Evolutionary conservation across 352 stramenopile genomes (phyloP).

Genomic region (Globisporangium alternatum): DNA sequence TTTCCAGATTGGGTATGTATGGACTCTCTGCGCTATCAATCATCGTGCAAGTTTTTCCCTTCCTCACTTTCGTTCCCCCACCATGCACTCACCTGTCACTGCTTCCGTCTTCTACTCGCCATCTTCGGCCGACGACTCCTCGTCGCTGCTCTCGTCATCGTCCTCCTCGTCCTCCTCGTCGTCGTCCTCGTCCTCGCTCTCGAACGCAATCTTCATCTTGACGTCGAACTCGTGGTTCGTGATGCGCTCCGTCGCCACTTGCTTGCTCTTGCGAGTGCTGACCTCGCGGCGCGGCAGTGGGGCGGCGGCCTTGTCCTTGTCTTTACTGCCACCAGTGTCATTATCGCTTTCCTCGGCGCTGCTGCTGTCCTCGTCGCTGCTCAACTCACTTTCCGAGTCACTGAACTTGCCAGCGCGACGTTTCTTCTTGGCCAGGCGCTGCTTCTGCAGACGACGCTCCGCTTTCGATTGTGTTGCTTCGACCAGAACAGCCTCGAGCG

Average conservation of each 20-base stretch:
- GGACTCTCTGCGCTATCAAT: no score
- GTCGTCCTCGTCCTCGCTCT: conserved; percentile 31
- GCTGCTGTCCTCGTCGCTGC: conserved; percentile 18
- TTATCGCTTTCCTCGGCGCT: conserved; percentile 11
- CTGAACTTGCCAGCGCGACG: conserved; percentile 19
- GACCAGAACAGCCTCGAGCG: conserved; percentile 34
- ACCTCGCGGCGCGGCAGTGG: conserved; percentile 29
- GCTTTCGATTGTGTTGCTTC: conserved; percentile 28
- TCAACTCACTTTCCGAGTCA: conserved; percentile 37
- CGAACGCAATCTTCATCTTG: conserved; percentile 52
- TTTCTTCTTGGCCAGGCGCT: conserved; percentile 32
- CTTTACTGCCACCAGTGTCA: conserved; percentile 16
- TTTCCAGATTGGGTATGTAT: background rate
- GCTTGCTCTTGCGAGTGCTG: conserved; percentile 55
- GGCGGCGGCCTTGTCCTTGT: conserved; percentile 1
- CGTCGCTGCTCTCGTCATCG: conserved; percentile 14
- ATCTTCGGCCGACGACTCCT: conserved; percentile 18
- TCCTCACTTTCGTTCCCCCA: background rate
- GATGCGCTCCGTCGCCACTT: conserved; percentile 57
- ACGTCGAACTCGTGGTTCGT: conserved; percentile 53
- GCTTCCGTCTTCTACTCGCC: conserved; percentile 3
- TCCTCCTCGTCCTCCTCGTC: conserved; percentile 32
- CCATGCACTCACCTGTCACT: background rate
- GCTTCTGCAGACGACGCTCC: conserved; percentile 35
- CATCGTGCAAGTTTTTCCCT: background rate